Evolutionary conservation across 1,284 basidiomycete genomes (phyloP).

Genomic region (Heterobasidion annosum): DNA sequence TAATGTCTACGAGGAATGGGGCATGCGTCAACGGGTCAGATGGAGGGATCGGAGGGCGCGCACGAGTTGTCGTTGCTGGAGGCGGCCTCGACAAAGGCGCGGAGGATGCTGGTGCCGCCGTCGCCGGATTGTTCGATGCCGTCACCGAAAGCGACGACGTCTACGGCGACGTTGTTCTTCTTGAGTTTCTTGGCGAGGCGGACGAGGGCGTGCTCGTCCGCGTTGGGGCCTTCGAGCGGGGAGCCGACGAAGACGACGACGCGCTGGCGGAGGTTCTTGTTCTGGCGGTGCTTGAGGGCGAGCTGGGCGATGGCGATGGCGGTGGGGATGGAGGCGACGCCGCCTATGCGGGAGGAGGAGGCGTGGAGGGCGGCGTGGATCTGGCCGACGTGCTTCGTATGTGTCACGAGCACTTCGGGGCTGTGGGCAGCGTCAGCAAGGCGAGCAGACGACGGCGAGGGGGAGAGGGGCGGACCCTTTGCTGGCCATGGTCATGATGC

Average conservation of each 20-base stretch:
- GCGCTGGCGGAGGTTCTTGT: conserved; percentile 95
- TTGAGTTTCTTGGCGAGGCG: conserved; percentile 94
- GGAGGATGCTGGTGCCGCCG: conserved; percentile 54
- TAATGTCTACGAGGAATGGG: conserved; percentile 58
- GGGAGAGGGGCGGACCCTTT: conserved; percentile 59
- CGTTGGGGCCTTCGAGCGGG: conserved; percentile 58
- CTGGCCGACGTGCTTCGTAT: conserved; percentile 92
- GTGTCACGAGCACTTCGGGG: conserved; percentile 92
- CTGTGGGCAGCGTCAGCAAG: conserved; percentile 28
- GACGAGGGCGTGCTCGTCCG: conserved; percentile 65
- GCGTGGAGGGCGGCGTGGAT: conserved; percentile 76
- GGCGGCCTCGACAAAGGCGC: conserved; percentile 71
- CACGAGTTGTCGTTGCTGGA: conserved; percentile 79
- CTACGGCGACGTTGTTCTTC: conserved; percentile 98
- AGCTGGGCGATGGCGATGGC: conserved; percentile 92
- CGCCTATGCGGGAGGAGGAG: conserved; percentile 64
- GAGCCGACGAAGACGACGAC: conserved; percentile 92
- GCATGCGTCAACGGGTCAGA: not conserved
- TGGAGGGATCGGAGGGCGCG: conserved; percentile 18
- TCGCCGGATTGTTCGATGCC: conserved; percentile 65
- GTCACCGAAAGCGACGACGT: conserved; percentile 79
- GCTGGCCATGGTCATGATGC: conserved; percentile 96
- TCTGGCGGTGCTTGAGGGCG: conserved; percentile 95
- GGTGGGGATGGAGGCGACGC: conserved; percentile 79
- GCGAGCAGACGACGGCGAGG: not conserved